Conservation (phyloP, 768 basidiomycete species). For the Hortiboletus campestris region DNA sequence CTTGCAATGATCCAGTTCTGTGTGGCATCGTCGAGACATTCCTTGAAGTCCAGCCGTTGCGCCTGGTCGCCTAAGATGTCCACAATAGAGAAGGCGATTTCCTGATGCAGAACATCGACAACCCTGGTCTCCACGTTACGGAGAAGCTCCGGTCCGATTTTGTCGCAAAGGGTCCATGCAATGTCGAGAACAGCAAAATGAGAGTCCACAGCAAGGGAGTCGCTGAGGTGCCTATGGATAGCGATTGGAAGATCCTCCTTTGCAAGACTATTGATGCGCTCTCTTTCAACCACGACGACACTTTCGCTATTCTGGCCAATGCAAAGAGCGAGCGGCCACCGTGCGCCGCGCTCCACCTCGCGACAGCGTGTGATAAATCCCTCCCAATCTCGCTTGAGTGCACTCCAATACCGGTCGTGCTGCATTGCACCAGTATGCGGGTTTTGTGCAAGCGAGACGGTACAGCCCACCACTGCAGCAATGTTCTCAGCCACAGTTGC, state of each 20-base stretch:
- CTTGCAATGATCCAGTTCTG: conserved; percentile 61
- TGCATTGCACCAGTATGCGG: conserved; percentile 77
- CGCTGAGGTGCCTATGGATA: conserved; percentile 49
- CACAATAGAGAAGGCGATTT: conserved; percentile 71
- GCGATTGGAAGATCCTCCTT: conserved; percentile 66
- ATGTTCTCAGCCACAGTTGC: conserved; percentile 71
- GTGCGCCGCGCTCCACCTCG: conserved; percentile 83
- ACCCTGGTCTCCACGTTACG: conserved; percentile 57
- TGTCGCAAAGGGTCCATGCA: conserved; percentile 60
- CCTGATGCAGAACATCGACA: conserved; percentile 68
- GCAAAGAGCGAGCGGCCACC: conserved; percentile 75
- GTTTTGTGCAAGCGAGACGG: conserved; percentile 69
- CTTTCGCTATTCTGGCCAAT: conserved; percentile 39
- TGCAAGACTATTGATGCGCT: conserved; percentile 65
- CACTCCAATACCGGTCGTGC: conserved; percentile 78
- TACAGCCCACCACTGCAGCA: conserved; percentile 82
- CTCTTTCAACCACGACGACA: conserved; percentile 70
- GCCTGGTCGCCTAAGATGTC: conserved; percentile 74
- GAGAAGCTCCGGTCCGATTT: conserved; percentile 57
- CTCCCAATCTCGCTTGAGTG: conserved; percentile 91
- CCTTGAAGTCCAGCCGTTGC: conserved; percentile 48
- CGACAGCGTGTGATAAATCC: conserved; percentile 90
- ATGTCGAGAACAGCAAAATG: conserved; percentile 58
- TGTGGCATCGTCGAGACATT: conserved; percentile 57
- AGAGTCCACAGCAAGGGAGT: conserved; percentile 44